phyloP scores from a whole-genome alignment of 2,329 filamentous ascomycete genomes.

The Onygenales sp. region DNA sequence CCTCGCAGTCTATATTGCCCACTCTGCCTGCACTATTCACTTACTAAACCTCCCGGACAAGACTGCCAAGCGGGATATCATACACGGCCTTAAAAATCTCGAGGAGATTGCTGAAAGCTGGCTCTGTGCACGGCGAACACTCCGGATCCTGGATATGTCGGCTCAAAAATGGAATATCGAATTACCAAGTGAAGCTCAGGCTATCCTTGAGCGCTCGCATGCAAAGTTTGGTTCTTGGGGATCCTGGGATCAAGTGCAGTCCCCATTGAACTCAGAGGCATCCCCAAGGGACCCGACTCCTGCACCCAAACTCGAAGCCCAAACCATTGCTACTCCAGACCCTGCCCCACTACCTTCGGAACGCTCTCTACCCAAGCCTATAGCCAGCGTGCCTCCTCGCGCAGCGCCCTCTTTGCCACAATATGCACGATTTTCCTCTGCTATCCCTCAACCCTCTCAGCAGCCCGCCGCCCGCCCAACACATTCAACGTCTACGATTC shows the following conservation, averaged over 20 bases:
- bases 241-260: slow-evolving; percentile 48
- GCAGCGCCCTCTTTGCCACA: not conserved
- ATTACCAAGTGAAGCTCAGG: slow-evolving; percentile 70
- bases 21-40: slow-evolving; percentile 91
- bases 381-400: not conserved
- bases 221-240: slow-evolving; percentile 66
- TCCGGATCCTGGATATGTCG: slow-evolving; percentile 76
- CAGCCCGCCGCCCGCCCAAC: not conserved
- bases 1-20: slow-evolving; percentile 88
- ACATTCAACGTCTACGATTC: not conserved
- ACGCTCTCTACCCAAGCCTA: not conserved
- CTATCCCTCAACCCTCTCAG: slow-evolving; percentile 5
- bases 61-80: slow-evolving; percentile 78
- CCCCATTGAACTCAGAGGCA: slow-evolving; percentile 31
- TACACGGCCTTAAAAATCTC: slow-evolving; percentile 80
- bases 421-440: slow-evolving; percentile 23
- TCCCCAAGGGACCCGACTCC: slow-evolving; percentile 14
- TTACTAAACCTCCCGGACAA: slow-evolving; percentile 88
- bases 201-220: slow-evolving; percentile 68
- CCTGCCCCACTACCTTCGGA: not conserved
- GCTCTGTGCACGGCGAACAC: slow-evolving; percentile 76
- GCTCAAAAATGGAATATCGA: slow-evolving; percentile 84
- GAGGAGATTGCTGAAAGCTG: slow-evolving; percentile 95
- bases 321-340: not conserved
- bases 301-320: not conserved